Conservation (phyloP, 164 flowering plant genomes). For the Tinospora cordifolia region DNA sequence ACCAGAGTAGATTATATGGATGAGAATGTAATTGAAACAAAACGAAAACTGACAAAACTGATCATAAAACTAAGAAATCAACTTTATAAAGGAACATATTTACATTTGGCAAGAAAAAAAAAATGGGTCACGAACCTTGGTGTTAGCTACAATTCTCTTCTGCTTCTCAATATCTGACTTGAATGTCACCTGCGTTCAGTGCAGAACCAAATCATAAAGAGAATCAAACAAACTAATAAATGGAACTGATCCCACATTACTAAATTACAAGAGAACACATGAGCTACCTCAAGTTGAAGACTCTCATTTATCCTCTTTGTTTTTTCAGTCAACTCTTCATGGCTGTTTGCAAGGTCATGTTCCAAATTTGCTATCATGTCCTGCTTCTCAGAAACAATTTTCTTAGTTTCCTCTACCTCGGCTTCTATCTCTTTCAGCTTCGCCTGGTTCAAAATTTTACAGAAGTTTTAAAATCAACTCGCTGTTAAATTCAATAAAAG, state of each 20-base stretch:
- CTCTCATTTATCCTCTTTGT: conserved; percentile 42
- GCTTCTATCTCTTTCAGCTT: conserved; percentile 47
- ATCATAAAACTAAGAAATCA: background rate
- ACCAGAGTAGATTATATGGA: conserved; percentile 4
- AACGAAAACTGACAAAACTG: background rate
- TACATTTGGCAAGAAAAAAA: background rate
- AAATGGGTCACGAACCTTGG: conserved; percentile 33
- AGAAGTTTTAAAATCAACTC: background rate
- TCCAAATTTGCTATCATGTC: conserved; percentile 46
- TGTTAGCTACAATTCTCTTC: conserved; percentile 23
- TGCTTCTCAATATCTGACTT: conserved; percentile 54
- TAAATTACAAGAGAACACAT: background rate
- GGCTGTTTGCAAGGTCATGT: conserved; percentile 52
- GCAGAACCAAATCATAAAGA: background rate
- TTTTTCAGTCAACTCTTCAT: conserved; percentile 40
- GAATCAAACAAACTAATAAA: background rate
- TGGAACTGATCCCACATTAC: background rate
- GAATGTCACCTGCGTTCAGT: conserved; percentile 30
- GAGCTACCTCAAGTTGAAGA: conserved; percentile 45
- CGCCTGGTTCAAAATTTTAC: conserved; percentile 22
- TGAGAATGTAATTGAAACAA: background rate
- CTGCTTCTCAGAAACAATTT: conserved; percentile 40
- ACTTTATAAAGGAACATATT: background rate
- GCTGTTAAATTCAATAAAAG: background rate
- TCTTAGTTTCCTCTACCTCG: conserved; percentile 40